Conservation (phyloP, 257 asterid genomes). For the Solanum chmielewskii region DNA sequence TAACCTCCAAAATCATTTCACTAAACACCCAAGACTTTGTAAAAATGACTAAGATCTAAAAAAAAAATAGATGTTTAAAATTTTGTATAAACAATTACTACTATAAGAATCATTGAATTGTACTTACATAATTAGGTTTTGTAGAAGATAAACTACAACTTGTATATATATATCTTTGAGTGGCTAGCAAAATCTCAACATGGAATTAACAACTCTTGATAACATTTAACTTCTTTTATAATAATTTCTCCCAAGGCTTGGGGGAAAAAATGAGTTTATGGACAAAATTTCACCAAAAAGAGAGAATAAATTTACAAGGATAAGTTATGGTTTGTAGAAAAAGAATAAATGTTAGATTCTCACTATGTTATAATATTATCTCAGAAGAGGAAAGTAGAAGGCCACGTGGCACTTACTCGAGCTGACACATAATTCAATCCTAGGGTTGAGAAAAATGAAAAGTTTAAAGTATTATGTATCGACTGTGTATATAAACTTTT, state of each 20-base stretch:
- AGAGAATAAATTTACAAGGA: background rate
- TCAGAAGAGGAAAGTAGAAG: constrained; percentile 19
- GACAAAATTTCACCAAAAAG: background rate
- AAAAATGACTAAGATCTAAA: background rate
- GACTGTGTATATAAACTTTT: background rate
- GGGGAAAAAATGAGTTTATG: background rate
- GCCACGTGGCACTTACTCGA: constrained; percentile 34
- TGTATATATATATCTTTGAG: background rate
- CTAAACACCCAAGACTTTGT: background rate
- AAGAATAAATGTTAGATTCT: constrained; percentile 36
- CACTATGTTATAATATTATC: constrained; percentile 17
- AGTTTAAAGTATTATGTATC: background rate
- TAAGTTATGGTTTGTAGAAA: constrained; percentile 17
- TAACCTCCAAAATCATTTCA: background rate
- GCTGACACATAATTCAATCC: constrained; percentile 8
- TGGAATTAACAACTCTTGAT: background rate
- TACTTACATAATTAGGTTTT: constrained; percentile 21
- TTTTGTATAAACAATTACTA: background rate
- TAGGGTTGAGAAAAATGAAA: background rate
- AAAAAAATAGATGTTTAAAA: background rate
- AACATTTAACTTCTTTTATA: background rate
- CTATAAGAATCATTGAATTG: background rate
- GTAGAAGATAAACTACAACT: constrained; percentile 8
- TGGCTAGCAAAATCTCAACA: background rate
- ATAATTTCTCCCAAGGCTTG: background rate